A percentile compares a stretch with the other conserved stretches of the same genome.
These are phyloP conservation scores for Suillus brevipes DNA, from an alignment of 768 basidiomycete species.

Conservation along the genomic window DNA sequence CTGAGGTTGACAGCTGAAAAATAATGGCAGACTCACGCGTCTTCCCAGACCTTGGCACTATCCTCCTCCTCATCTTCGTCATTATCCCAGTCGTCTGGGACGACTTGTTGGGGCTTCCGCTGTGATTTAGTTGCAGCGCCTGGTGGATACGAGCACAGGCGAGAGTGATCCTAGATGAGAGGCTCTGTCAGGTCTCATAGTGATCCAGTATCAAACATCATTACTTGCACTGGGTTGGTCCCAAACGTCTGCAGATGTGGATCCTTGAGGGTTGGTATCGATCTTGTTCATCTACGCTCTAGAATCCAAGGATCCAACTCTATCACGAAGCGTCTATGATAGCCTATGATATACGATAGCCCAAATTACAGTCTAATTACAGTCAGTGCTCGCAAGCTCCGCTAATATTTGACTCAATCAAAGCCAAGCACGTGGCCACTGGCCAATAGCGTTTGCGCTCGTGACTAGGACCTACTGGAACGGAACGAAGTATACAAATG, in stretches of 20 bases:
- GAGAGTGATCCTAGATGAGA: conserved; percentile 7
- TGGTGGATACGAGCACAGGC: not conserved
- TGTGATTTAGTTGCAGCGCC: not conserved
- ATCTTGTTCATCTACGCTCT: not conserved
- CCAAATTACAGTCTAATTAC: not conserved
- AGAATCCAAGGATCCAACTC: not conserved
- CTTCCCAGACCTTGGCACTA: conserved; percentile 62
- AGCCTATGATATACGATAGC: not conserved
- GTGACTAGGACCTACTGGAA: too few species aligned
- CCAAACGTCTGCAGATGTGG: conserved; percentile 13
- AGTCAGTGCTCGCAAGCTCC: not conserved
- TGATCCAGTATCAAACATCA: not conserved
- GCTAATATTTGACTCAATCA: not conserved
- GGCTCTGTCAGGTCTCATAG: not conserved
- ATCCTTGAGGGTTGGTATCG: conserved; percentile 6
- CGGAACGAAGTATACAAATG: too few species aligned
- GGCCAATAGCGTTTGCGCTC: too few species aligned
- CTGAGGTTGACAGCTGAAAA: conserved; percentile 1
- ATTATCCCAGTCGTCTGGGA: conserved; percentile 62
- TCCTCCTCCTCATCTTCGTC: conserved; percentile 44
- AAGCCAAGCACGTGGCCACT: not conserved
- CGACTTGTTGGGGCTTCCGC: conserved; percentile 12
- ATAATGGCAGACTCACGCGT: conserved; percentile 54
- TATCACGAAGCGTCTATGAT: conserved; percentile 1
- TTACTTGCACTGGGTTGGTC: conserved; percentile 11